Evolutionary conservation across 164 flowering plant genomes (phyloP).

Genomic region (Stephania yunnanensis): DNA sequence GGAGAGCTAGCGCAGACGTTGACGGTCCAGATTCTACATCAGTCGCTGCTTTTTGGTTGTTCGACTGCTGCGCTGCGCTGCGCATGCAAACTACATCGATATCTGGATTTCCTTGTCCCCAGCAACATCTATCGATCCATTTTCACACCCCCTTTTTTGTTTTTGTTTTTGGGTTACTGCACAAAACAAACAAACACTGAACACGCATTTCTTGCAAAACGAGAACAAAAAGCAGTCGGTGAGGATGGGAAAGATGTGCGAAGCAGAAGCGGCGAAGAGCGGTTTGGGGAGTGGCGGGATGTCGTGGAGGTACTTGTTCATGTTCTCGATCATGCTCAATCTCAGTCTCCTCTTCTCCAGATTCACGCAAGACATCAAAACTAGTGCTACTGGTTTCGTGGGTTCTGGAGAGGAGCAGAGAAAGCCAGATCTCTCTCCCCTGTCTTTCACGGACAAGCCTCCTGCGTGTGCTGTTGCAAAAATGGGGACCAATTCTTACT

Average conservation of each 20-base stretch:
- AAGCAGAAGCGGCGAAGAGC: slow-evolving; percentile 7
- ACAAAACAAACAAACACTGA: no score
- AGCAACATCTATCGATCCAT: not conserved
- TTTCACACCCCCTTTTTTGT: not conserved
- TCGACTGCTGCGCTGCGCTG: not conserved
- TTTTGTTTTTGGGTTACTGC: no score
- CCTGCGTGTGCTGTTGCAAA: not conserved
- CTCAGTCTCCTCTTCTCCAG: slow-evolving; percentile 21
- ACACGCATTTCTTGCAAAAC: no score
- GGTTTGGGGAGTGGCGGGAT: slow-evolving; percentile 10
- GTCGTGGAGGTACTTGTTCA: slow-evolving; percentile 32
- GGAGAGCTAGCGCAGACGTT: not conserved
- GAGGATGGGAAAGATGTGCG: not conserved
- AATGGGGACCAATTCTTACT: not conserved
- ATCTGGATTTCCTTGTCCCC: not conserved
- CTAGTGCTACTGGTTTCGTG: not conserved
- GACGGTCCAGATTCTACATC: not conserved
- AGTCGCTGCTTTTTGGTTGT: not conserved
- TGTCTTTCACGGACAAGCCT: not conserved
- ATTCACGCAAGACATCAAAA: not conserved
- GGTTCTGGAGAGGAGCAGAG: not conserved
- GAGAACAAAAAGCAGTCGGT: no score
- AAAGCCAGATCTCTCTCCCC: not conserved
- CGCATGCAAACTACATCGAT: not conserved
- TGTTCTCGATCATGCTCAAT: slow-evolving; percentile 53